These are phyloP conservation scores for Coemansia sp. DNA, from an alignment of 192 early-diverging fungal species.

Conservation along the genomic window DNA sequence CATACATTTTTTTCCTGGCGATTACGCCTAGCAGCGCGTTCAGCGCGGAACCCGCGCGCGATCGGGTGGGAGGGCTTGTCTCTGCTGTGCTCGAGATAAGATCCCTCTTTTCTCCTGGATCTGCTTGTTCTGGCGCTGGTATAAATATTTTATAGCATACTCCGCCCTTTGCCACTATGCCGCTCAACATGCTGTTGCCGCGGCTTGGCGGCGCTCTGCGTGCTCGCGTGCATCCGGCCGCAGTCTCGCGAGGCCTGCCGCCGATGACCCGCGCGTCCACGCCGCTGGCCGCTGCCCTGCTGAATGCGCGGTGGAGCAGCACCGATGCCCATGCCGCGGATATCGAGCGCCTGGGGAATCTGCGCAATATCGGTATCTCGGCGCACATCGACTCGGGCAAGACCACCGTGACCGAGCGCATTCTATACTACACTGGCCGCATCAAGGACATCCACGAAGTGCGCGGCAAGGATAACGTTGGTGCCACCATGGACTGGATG, in stretches of 20 bases:
- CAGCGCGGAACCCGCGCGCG: too few relatives aligned
- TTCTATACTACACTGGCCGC: constrained; percentile 78
- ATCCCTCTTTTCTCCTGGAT: too few relatives aligned
- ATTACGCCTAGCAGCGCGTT: too few relatives aligned
- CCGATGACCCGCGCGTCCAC: not conserved
- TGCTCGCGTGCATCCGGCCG: not conserved
- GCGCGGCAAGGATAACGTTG: constrained; percentile 81
- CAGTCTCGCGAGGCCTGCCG: constrained; percentile 1
- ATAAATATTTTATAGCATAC: not conserved
- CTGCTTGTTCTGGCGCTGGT: too few relatives aligned
- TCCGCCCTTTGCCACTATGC: not conserved
- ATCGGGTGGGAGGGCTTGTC: too few relatives aligned
- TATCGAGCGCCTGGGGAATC: constrained; percentile 54
- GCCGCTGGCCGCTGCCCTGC: constrained; percentile 10
- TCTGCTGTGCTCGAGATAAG: too few relatives aligned
- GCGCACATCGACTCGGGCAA: constrained; percentile 89
- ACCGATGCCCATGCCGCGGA: constrained; percentile 24
- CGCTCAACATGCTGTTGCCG: constrained; percentile 28
- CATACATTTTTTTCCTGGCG: too few relatives aligned
- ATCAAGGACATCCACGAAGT: constrained; percentile 90
- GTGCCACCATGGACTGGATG: constrained; percentile 99
- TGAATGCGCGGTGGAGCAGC: constrained; percentile 27
- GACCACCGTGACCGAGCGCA: constrained; percentile 80
- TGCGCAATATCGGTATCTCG: constrained; percentile 86
- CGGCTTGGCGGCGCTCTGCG: constrained; percentile 17